Percentiles rank a stretch among this genome's conserved stretches.
phyloP scores from a whole-genome alignment of 2,329 filamentous ascomycete species.

The Ophiostoma novo-ulmi region DNA sequence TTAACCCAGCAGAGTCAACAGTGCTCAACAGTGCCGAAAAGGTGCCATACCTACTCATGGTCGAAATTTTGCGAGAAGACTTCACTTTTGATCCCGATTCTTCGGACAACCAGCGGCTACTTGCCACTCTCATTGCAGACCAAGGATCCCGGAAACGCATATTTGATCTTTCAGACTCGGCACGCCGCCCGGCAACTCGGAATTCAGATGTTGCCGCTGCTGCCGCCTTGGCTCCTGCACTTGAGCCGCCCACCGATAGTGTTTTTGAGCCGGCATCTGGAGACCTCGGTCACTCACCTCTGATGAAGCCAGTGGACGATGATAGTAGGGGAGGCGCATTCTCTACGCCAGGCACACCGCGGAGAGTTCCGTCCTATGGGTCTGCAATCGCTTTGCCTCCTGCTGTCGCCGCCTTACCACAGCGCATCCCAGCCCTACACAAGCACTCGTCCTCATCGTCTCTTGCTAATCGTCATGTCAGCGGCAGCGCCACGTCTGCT shows the following conservation, averaged over 20 bases:
- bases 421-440: slow-evolving; percentile 12
- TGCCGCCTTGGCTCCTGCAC: slow-evolving; percentile 29
- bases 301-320: slow-evolving; percentile 56
- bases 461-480: slow-evolving; percentile 20
- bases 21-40: slow-evolving; percentile 83
- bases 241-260: slow-evolving; percentile 55
- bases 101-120: slow-evolving; percentile 63
- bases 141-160: slow-evolving; percentile 55
- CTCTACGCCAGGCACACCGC: background rate
- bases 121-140: slow-evolving; percentile 53
- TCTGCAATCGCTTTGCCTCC: background rate
- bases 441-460: slow-evolving; percentile 19
- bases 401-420: slow-evolving; percentile 16
- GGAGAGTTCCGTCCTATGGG: background rate
- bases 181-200: slow-evolving; percentile 36
- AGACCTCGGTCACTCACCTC: slow-evolving; percentile 68
- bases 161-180: slow-evolving; percentile 66
- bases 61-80: slow-evolving; percentile 74
- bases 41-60: slow-evolving; percentile 79
- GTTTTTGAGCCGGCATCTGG: slow-evolving; percentile 79
- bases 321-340: slow-evolving; percentile 27
- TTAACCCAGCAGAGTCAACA: slow-evolving; percentile 79
- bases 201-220: slow-evolving; percentile 22
- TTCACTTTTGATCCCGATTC: slow-evolving; percentile 76
- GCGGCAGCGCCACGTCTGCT: slow-evolving; percentile 15